Evolutionary conservation across 805 yeast genomes (phyloP).

Genomic region (Torulaspora microellipsoides): DNA sequence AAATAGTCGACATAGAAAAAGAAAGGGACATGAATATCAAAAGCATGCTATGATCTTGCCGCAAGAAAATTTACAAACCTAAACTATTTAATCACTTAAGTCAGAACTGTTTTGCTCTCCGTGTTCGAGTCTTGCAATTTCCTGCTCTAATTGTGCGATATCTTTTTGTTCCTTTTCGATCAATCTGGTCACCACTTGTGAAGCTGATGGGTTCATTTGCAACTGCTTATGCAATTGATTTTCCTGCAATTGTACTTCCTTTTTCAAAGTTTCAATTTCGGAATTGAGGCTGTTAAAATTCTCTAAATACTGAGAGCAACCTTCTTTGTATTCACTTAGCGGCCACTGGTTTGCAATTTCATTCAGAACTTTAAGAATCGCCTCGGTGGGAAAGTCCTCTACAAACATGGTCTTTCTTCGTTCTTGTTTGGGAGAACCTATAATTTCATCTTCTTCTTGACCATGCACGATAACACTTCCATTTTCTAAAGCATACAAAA

Average conservation of each 20-base stretch:
- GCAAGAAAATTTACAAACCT: no score
- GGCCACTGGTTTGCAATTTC: constrained; percentile 37
- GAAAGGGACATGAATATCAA: no score
- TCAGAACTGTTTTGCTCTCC: background rate
- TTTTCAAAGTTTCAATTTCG: constrained; percentile 32
- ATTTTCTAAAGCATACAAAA: constrained; percentile 40
- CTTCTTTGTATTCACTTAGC: constrained; percentile 38
- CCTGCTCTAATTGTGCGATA: constrained; percentile 40
- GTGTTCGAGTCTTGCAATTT: constrained; percentile 23
- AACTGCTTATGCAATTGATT: constrained; percentile 24
- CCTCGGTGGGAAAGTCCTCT: constrained; percentile 35
- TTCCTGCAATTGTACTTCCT: constrained; percentile 25
- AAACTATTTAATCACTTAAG: no score
- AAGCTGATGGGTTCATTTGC: constrained; percentile 11
- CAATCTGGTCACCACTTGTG: constrained; percentile 35
- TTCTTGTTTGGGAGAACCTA: constrained; percentile 8
- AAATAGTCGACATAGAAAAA: background rate
- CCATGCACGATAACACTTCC: constrained; percentile 40
- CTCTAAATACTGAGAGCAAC: constrained; percentile 42
- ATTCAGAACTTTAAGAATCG: constrained; percentile 22
- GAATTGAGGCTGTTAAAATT: constrained; percentile 42
- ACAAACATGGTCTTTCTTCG: constrained; percentile 36
- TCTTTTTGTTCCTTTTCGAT: constrained; percentile 45
- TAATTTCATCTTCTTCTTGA: constrained; percentile 27
- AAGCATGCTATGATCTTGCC: no score